Percentiles rank a stretch among this genome's conserved stretches.
phyloP scores from a whole-genome alignment of 768 basidiomycete genomes.

The Lentinus brumalis region DNA sequence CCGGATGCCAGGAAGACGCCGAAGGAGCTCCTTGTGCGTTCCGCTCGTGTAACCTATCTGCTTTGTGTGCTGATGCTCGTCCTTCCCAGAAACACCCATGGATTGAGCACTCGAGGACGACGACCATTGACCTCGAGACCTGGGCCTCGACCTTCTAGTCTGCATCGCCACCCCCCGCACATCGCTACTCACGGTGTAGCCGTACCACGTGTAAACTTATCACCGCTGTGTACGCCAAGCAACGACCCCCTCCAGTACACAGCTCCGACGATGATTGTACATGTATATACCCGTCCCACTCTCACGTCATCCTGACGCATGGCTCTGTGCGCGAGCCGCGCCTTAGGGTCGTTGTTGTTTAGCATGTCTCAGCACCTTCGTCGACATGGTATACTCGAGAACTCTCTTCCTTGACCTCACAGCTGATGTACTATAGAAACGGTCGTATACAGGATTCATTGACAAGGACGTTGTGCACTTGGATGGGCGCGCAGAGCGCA shows the following conservation, averaged over 20 bases:
- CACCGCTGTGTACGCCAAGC: neutral
- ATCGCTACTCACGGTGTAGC: neutral
- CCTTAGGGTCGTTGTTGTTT: constrained; percentile 4
- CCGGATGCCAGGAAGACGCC: constrained; percentile 82
- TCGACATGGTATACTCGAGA: constrained; percentile 1
- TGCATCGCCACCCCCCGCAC: constrained; percentile 20
- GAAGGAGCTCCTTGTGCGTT: constrained; percentile 79
- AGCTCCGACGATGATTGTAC: constrained; percentile 3
- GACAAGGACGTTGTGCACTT: constrained; percentile 3
- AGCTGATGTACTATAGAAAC: constrained; percentile 17
- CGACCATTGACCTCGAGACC: constrained; percentile 70
- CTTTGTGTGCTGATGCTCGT: neutral
- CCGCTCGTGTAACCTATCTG: constrained; percentile 4
- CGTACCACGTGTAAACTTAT: constrained; percentile 5
- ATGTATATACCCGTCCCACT: constrained; percentile 20
- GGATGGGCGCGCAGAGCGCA: constrained; percentile 2
- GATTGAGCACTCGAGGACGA: constrained; percentile 64
- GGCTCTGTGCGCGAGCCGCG: constrained; percentile 6
- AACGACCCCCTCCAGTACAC: neutral
- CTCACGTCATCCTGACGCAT: neutral
- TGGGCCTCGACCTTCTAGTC: constrained; percentile 75
- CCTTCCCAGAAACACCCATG: constrained; percentile 65
- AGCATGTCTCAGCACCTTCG: neutral
- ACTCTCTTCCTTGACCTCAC: neutral
- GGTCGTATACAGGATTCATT: constrained; percentile 3